Base-by-base conservation (phyloP, 805 yeast genomes). In the Pichia nanzhaoensis region DNA sequence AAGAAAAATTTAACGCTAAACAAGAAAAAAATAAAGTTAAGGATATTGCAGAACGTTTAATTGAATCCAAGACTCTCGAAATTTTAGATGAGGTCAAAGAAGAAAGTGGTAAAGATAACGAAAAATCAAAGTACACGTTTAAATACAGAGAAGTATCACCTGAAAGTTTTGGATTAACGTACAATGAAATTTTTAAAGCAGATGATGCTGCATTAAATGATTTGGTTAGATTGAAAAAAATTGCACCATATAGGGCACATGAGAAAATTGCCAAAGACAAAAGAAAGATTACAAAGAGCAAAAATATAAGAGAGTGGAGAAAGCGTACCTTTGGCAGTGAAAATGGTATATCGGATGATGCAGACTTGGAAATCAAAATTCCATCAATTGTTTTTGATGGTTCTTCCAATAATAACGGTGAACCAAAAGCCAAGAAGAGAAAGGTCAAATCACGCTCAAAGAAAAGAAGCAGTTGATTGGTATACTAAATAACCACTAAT, bases 91-190 rank as follows among this genome's bases (percentile, higher is more conserved):
- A 84, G 55, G 78, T 83, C 7, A 84, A 79, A 51, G 74, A 74
- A 49, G 82, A 72, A 46, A 78, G 79, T 53, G 77, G 86, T 41
- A 80, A 89, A 49, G 69, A 78, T 1, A 67, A 68, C 24, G 64
- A 69, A 8, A 72, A 63, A 5, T 41, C 44, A 4, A 74, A 74
- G 14, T 55, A 78, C 34, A 74, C 70, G 44, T 91, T 93, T 73
- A 81, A 80, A 55, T 93, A 93, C 61, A 77, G 97, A 56, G 95
- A 89, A 55, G 98, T 93, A 4, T 89, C 96, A 1, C 97, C 99
- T 8, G 98, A 93, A 57, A 69, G 89, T 9, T 93, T 77, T 66
- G 98, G 98, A 12, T 71, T 93, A 40, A 73, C 85, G 0, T 75
- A 93, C 0, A 74, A 93, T 51, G 99, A 93, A 56, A 93, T 93